Conservation (phyloP, 2,329 filamentous ascomycete species). For the Albophoma yamanashiensis region DNA sequence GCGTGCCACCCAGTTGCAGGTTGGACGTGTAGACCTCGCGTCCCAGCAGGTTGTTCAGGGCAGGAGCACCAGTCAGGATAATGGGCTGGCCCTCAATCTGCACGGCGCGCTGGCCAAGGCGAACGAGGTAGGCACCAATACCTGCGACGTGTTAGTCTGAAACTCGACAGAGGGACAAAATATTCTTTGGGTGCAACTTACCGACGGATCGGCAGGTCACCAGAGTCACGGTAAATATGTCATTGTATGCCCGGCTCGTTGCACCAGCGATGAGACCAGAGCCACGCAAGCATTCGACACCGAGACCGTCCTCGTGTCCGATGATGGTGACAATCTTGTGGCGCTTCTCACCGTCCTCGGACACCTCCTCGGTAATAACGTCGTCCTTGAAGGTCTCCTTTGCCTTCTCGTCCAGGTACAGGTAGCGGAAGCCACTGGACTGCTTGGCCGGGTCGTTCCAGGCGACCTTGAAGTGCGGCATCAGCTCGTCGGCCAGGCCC, state of each 20-base stretch:
- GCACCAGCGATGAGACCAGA: constrained; percentile 97
- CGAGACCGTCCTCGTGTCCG: constrained; percentile 88
- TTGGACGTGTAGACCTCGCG: constrained; percentile 99
- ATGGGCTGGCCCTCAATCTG: constrained; percentile 99
- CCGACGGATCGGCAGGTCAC: constrained; percentile 97
- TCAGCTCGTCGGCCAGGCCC: constrained; percentile 91
- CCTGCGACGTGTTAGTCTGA: constrained; percentile 25
- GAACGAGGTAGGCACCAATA: constrained; percentile 98
- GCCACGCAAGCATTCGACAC: constrained; percentile 93
- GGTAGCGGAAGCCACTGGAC: constrained; percentile 88
- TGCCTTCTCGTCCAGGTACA: constrained; percentile 80
- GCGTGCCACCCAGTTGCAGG: constrained; percentile 97
- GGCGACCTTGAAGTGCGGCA: constrained; percentile 92
- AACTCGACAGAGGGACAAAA: not conserved
- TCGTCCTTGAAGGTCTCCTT: constrained; percentile 76
- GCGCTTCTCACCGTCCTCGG: constrained; percentile 78
- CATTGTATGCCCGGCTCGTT: constrained; percentile 92
- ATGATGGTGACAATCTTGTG: constrained; percentile 92
- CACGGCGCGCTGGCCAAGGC: constrained; percentile 94
- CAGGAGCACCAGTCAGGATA: constrained; percentile 92
- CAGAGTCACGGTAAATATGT: constrained; percentile 96
- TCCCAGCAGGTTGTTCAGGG: constrained; percentile 95
- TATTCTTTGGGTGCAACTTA: constrained; percentile 29
- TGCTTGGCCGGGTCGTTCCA: constrained; percentile 82
- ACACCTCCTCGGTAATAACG: constrained; percentile 70